Evolutionary conservation across 2,329 filamentous ascomycete species (phyloP).

Genomic region (Aspergillus alliaceus): DNA sequence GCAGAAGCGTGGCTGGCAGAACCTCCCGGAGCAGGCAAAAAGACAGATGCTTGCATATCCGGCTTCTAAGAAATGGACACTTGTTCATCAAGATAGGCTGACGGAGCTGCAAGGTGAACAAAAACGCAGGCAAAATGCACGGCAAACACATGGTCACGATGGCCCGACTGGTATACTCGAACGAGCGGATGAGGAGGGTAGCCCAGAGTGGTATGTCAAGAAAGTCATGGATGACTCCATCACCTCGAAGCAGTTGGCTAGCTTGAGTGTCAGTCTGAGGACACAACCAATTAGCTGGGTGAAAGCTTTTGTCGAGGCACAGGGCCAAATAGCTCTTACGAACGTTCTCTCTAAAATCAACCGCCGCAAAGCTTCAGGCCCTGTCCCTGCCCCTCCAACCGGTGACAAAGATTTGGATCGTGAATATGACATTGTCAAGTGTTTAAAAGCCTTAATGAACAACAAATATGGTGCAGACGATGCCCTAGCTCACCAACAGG

Average conservation of each 20-base stretch:
- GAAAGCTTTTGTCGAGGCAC: constrained; percentile 91
- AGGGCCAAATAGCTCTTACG: constrained; percentile 93
- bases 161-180: constrained; percentile 66
- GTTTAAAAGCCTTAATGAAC: constrained; percentile 96
- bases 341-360: constrained; percentile 94
- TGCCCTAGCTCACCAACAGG: constrained; percentile 83
- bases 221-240: constrained; percentile 96
- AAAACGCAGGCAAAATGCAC: constrained; percentile 75
- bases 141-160: constrained; percentile 66
- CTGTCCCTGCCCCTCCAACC: constrained; percentile 60
- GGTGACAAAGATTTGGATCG: constrained; percentile 81
- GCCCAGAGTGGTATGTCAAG: constrained; percentile 96
- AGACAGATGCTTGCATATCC: constrained; percentile 97
- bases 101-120: constrained; percentile 94
- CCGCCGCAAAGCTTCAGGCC: constrained; percentile 74
- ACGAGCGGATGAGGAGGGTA: constrained; percentile 89
- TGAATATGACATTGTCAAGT: constrained; percentile 97
- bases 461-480: constrained; percentile 99
- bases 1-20: constrained; percentile 98
- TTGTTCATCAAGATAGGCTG: constrained; percentile 91
- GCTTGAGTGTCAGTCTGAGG: constrained; percentile 87
- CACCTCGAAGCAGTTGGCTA: constrained; percentile 85
- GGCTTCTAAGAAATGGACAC: constrained; percentile 92
- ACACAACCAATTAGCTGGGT: constrained; percentile 99
- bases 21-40: constrained; percentile 88